Base-by-base conservation (phyloP, 108 stramenopile species). In the Cyclotella baltica region DNA sequence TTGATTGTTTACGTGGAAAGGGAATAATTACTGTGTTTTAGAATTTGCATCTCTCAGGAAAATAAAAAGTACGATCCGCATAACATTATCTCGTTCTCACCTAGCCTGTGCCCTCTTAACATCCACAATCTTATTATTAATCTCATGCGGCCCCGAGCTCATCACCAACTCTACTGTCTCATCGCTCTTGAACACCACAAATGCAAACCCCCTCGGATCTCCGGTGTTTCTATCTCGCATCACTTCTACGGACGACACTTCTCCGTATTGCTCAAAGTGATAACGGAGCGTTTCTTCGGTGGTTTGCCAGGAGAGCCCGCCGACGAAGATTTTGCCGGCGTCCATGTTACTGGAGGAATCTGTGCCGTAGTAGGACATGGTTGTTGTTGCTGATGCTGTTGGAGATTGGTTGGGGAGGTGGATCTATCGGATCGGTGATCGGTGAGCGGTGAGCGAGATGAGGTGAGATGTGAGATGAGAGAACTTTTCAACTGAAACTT, bases 221-320 rank as follows among this genome's bases (percentile, higher is more conserved):
- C 92, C 92, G 62, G 96, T 93, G 59, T 88, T 87, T 25, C 95
- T 81, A 80, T 96, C 91, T 20, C 87, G 76, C 94, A 96, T 96
- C 19, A 96, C 88, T 47, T 92, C 88, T 6, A 85, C 82, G 10
- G 84, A 87, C 1, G 66, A 64, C 20, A 93, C 88, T 25, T 84
- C 67, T 25, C 96, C 95, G 68, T 90, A 96, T 77, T 96, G 95
- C 70, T 93, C 92, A 87, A 98, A 98, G 72, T 96, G 89, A 73
- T 91, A 96, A 43, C 94, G 88, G 55, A 98, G 84, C 0, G 93
- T 90, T 86, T 92, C 91, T 88, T 96, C 95, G 50, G 90, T 93
- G 10, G 92, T 97, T 77, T 96, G 93, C 92, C 91, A 97, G 10
- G 94, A 92, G n/a, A 98, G 83, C 63, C 96, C 96, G 13, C 98